Conservation (phyloP, 495 filamentous ascomycete genomes). For the Penicillium coffeae region DNA sequence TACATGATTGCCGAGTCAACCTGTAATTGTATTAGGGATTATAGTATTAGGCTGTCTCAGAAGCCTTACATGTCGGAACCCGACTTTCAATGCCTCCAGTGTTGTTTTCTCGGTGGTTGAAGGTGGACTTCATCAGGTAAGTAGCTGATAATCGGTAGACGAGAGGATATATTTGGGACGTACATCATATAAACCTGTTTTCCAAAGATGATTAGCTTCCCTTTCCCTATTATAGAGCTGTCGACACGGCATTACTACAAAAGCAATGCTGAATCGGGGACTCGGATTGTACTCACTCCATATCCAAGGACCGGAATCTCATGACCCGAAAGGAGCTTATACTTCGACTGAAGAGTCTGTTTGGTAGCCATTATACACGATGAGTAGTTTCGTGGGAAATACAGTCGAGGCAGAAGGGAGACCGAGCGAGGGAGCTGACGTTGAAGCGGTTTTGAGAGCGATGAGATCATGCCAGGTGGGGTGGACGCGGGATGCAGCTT, state of each 20-base stretch:
- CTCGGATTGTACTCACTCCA: slow-evolving; percentile 50
- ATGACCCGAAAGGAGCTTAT: slow-evolving; percentile 65
- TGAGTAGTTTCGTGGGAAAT: not conserved
- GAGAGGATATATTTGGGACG: not conserved
- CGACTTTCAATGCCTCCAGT: slow-evolving; percentile 60
- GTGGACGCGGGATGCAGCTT: slow-evolving; percentile 3
- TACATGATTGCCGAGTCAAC: slow-evolving; percentile 56
- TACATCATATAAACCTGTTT: slow-evolving; percentile 73
- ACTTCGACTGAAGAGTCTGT: slow-evolving; percentile 28
- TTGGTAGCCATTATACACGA: slow-evolving; percentile 24
- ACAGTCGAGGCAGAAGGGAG: not conserved
- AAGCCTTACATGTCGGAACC: slow-evolving; percentile 56
- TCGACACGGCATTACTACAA: too few relatives aligned
- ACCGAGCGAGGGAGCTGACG: not conserved
- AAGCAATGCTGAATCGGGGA: not conserved
- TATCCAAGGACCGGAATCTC: slow-evolving; percentile 76
- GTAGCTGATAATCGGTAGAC: too few relatives aligned
- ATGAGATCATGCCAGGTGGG: slow-evolving; percentile 23
- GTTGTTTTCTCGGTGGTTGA: slow-evolving; percentile 50
- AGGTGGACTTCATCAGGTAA: slow-evolving; percentile 39
- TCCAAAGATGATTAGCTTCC: not conserved
- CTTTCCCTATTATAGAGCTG: too few relatives aligned
- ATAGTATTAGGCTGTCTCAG: not conserved
- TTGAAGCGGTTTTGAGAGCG: not conserved
- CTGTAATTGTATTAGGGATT: slow-evolving; percentile 31